These are phyloP conservation scores for Apiospora koreana DNA, from an alignment of 2,329 filamentous ascomycete genomes.

Conservation along the genomic window DNA sequence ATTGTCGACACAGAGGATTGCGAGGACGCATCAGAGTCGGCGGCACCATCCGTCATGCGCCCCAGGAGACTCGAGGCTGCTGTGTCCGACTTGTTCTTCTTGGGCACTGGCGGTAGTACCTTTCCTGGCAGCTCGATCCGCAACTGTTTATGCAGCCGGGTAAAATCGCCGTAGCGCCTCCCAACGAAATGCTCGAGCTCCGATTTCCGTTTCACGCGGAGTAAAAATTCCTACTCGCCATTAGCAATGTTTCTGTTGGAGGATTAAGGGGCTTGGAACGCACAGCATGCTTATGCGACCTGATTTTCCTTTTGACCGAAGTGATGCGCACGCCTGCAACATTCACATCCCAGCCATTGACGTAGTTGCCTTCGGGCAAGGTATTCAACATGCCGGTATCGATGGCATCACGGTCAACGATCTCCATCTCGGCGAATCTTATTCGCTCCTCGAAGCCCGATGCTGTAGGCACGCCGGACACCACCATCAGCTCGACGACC, in stretches of 20 bases:
- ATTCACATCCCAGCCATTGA: slow-evolving; percentile 97
- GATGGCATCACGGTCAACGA: slow-evolving; percentile 90
- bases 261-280: slow-evolving; percentile 33
- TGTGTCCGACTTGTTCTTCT: slow-evolving; percentile 85
- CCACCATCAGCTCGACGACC: slow-evolving; percentile 98
- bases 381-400: slow-evolving; percentile 87
- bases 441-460: slow-evolving; percentile 98
- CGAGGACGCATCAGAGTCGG: slow-evolving; percentile 77
- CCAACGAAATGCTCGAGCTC: slow-evolving; percentile 78
- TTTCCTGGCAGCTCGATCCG: slow-evolving; percentile 88
- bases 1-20: slow-evolving; percentile 79
- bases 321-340: slow-evolving; percentile 84
- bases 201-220: slow-evolving; percentile 79
- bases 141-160: slow-evolving; percentile 74
- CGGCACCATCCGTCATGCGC: slow-evolving; percentile 51
- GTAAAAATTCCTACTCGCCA: slow-evolving; percentile 74
- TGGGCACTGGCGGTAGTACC: slow-evolving; percentile 80
- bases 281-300: slow-evolving; percentile 89
- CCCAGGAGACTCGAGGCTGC: slow-evolving; percentile 61
- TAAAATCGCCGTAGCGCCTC: slow-evolving; percentile 87
- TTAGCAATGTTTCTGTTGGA: background rate
- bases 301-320: slow-evolving; percentile 79
- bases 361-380: slow-evolving; percentile 84
- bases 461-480: slow-evolving; percentile 91
- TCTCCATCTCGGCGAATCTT: slow-evolving; percentile 93